Evolutionary conservation across 495 filamentous ascomycete species (phyloP).

Genomic region (Aspergillus bridgeri): DNA sequence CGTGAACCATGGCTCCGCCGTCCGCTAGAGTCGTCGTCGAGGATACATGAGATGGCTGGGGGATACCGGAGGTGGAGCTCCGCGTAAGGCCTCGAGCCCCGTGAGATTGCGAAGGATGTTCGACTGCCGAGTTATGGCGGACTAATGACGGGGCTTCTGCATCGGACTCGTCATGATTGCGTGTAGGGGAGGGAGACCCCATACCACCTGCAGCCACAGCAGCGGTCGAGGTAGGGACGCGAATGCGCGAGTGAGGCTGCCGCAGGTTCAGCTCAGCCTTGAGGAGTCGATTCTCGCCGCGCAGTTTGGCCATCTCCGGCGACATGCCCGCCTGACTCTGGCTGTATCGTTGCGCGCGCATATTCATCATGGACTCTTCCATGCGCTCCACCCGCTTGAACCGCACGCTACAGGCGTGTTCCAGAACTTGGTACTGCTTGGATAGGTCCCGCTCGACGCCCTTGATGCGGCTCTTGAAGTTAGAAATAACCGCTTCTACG

Average conservation of each 20-base stretch:
- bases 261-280: slow-evolving; percentile 80
- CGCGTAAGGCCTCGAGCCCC: slow-evolving; percentile 27
- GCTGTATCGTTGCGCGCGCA: slow-evolving; percentile 35
- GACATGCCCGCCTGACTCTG: slow-evolving; percentile 45
- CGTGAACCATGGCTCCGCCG: slow-evolving; percentile 31
- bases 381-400: slow-evolving; percentile 85
- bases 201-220: slow-evolving; percentile 18
- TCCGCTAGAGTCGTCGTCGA: slow-evolving; percentile 33
- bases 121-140: slow-evolving; percentile 45
- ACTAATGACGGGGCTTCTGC: slow-evolving; percentile 38
- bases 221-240: slow-evolving; percentile 14
- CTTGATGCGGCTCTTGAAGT: slow-evolving; percentile 76
- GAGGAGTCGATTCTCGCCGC: slow-evolving; percentile 75
- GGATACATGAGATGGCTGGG: slow-evolving; percentile 34
- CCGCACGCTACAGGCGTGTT: slow-evolving; percentile 72
- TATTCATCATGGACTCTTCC: slow-evolving; percentile 63
- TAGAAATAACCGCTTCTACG: slow-evolving; percentile 75
- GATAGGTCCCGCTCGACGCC: slow-evolving; percentile 82
- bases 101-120: slow-evolving; percentile 21
- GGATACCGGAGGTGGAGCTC: slow-evolving; percentile 31
- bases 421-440: slow-evolving; percentile 85
- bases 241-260: slow-evolving; percentile 47
- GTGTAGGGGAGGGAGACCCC: slow-evolving; percentile 21
- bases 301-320: slow-evolving; percentile 65
- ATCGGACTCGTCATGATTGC: slow-evolving; percentile 10